A percentile compares a stretch with the other conserved stretches of the same genome.
phyloP scores from a whole-genome alignment of 208 protist genomes.

The Polymyxa betae region DNA sequence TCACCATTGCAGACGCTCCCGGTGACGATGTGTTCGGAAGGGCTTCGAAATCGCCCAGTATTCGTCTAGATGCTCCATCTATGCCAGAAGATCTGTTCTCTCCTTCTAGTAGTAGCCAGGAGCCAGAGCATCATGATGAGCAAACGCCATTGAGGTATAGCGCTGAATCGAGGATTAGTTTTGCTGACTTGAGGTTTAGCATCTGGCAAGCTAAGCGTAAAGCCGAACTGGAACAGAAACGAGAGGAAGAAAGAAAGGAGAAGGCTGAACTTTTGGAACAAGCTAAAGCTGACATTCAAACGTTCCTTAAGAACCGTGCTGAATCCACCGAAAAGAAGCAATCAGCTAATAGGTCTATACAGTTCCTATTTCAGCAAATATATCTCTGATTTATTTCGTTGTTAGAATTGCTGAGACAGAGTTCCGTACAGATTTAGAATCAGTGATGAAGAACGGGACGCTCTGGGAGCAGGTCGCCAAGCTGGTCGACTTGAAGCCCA shows the following conservation, averaged over 20 bases:
- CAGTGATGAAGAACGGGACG: conserved; percentile 26
- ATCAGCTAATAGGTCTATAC: background rate
- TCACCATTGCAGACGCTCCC: background rate
- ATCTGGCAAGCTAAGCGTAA: conserved; percentile 7
- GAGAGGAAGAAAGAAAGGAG: background rate
- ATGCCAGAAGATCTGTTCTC: background rate
- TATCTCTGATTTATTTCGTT: background rate
- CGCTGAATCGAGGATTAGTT: background rate
- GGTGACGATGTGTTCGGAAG: conserved; percentile 3
- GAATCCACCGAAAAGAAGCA: background rate
- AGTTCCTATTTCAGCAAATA: background rate
- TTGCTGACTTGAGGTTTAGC: background rate
- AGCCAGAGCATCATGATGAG: background rate
- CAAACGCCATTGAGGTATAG: background rate
- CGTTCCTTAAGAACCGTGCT: background rate
- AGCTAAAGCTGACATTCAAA: background rate
- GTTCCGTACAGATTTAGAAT: conserved; percentile 16
- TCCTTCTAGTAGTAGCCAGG: too few species aligned
- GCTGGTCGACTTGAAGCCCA: conserved; percentile 36
- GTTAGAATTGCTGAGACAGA: background rate
- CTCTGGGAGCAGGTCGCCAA: conserved; percentile 50
- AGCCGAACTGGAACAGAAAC: background rate
- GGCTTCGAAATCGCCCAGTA: background rate
- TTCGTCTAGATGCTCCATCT: background rate
- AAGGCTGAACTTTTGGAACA: background rate